Evolutionary conservation across 352 stramenopile genomes (phyloP).

Genomic region (Phytophthora citricola): DNA sequence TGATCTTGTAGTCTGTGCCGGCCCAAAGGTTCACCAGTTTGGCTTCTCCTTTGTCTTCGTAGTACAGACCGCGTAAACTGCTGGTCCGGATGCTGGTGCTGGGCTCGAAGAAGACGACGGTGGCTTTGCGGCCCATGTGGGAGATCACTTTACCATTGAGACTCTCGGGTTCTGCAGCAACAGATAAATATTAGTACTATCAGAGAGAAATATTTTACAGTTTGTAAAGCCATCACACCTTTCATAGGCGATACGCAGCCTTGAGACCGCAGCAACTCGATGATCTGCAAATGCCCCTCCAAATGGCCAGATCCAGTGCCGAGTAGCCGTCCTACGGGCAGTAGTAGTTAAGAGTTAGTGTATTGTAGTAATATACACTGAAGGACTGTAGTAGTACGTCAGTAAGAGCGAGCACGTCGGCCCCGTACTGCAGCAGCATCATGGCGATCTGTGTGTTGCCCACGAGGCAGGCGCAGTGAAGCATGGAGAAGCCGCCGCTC

Average conservation of each 20-base stretch:
- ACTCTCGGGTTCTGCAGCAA: conserved; percentile 67
- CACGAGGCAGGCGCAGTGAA: conserved; percentile 76
- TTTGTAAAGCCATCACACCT: conserved; percentile 31
- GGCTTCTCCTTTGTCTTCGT: conserved; percentile 76
- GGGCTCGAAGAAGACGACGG: conserved; percentile 84
- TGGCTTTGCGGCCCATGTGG: conserved; percentile 73
- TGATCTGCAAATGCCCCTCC: conserved; percentile 84
- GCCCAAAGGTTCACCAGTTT: conserved; percentile 86
- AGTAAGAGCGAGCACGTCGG: conserved; percentile 77
- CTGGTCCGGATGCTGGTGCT: conserved; percentile 79
- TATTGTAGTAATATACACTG: background rate
- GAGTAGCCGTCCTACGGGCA: conserved; percentile 75
- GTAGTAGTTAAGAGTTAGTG: conserved; percentile 5
- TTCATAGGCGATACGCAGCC: conserved; percentile 86
- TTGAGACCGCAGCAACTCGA: conserved; percentile 82
- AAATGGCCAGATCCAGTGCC: conserved; percentile 82
- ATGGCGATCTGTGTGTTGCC: conserved; percentile 89
- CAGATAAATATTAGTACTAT: background rate
- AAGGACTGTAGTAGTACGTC: conserved; percentile 46
- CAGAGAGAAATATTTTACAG: background rate
- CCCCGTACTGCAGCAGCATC: conserved; percentile 85
- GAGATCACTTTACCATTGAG: conserved; percentile 80
- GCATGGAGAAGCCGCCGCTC: conserved; percentile 84
- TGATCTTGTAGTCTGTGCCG: conserved; percentile 85
- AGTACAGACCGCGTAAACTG: conserved; percentile 80